Base-by-base conservation (phyloP, 768 basidiomycete genomes). In the Tulasnella sp. region DNA sequence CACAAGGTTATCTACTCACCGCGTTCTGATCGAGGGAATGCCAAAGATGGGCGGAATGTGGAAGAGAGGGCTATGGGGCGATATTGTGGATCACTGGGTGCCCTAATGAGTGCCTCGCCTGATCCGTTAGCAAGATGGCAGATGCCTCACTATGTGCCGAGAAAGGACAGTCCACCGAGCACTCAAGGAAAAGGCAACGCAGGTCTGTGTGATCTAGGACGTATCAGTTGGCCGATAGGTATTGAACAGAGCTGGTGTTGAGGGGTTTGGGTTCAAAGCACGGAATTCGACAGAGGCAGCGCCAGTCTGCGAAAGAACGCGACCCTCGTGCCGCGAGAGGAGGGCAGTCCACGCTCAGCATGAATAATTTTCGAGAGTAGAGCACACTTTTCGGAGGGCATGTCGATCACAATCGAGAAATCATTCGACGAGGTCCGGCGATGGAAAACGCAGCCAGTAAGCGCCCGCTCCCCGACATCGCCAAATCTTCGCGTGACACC, bases 391-490 rank as follows among this genome's bases (percentile, higher is more conserved):
- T 36, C 10, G 62, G 62, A 36, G 62, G 62, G 62, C 31, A 14
- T 12, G 62, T 36, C 62, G 27, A 18, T 68, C 62, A 27, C 62
- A 27, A 31, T 36, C 62, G 12, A 27, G 62, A n/a, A 58, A 58
- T 58, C 31, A 27, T 68, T 68, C 62, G 14, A 68, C 16, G 52
- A 52, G 52, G 52, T 52, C 52, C 52, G 62, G 62, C 62, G 34
- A 36, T 12, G 62, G 62, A 68, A 68, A 68, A 36, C 10, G 62
- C 62, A 27, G 31, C 52, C 62, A 27, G 62, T 68, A 31, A 34
- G 62, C 62, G 62, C 62, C 62, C 62, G 62, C 62, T 68, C 62
- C 62, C 62, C 62, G 62, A 68, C 27, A 68, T 68, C 62, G 62
- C 62, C 62, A 68, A 27, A 36, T 68, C 62, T 68, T 14, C 34